A percentile compares a stretch with the other conserved stretches of the same genome.
Conservation (phyloP, 352 stramenopile genomes). For the Globisporangium viniferum region DNA sequence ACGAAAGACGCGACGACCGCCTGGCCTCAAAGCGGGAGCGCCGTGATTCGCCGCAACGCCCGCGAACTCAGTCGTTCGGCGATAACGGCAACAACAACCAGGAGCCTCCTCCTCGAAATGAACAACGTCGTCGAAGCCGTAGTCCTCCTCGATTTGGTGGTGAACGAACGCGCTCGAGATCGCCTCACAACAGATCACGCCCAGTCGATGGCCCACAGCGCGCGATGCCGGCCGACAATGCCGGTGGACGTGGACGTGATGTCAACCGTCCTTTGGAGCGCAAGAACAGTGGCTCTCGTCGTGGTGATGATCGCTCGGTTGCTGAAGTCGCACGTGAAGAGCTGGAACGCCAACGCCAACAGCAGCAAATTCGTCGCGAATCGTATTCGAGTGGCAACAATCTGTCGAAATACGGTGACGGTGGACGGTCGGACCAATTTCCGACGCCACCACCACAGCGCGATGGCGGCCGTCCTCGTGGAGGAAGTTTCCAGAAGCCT, state of each 20-base stretch:
- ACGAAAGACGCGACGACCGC: conserved; percentile 21
- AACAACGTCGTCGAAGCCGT: conserved; percentile 8
- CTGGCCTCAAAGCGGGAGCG: background rate
- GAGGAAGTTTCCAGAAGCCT: conserved; percentile 6
- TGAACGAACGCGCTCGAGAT: conserved; percentile 1
- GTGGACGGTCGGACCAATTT: conserved; percentile 20
- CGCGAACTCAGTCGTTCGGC: background rate
- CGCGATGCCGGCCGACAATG: conserved; percentile 9
- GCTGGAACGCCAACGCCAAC: conserved; percentile 36
- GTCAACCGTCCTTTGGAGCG: conserved; percentile 24
- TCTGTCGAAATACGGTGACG: conserved; percentile 30
- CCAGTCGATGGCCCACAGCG: background rate
- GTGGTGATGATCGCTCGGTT: conserved; percentile 44
- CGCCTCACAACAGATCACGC: conserved; percentile 2
- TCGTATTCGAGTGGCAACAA: conserved; percentile 14
- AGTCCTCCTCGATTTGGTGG: conserved; percentile 14
- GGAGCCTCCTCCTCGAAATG: conserved; percentile 2
- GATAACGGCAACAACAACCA: background rate
- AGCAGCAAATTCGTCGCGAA: conserved; percentile 35
- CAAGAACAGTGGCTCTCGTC: conserved; percentile 18
- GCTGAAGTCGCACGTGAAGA: conserved; percentile 51
- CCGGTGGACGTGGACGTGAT: conserved; percentile 21
- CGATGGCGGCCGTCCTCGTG: conserved; percentile 6
- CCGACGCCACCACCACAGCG: conserved; percentile 1
- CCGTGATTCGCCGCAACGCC: background rate